These are phyloP conservation scores for Gastrodia elata DNA, from an alignment of 106 monocot genomes.

Conservation along the genomic window DNA sequence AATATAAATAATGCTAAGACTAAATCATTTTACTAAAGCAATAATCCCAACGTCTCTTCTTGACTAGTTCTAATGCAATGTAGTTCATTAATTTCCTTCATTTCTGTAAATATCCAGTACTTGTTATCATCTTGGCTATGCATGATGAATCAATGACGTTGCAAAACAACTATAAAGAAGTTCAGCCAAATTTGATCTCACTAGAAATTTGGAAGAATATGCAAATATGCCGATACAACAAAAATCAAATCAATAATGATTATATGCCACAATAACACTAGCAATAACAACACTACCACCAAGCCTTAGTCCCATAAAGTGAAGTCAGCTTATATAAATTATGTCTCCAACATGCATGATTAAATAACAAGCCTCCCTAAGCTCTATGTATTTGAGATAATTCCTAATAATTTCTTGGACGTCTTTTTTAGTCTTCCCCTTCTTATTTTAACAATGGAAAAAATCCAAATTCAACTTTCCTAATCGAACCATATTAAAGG, in stretches of 20 bases:
- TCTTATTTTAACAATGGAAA: too few species aligned
- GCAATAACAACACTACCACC: too few species aligned
- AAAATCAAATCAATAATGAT: background rate
- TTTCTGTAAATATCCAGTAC: background rate
- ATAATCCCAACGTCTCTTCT: background rate
- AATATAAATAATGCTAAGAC: background rate
- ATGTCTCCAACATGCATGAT: too few species aligned
- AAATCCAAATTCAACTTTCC: too few species aligned
- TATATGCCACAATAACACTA: background rate
- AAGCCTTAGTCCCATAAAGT: too few species aligned
- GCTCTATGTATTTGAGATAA: too few species aligned
- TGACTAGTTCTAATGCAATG: background rate
- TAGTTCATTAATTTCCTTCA: conserved; percentile 1
- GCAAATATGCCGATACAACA: background rate
- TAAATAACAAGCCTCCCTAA: too few species aligned
- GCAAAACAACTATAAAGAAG: background rate
- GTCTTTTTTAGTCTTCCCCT: too few species aligned
- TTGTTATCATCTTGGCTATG: background rate
- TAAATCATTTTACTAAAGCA: background rate
- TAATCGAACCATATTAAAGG: too few species aligned
- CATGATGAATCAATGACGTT: background rate
- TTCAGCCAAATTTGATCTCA: background rate
- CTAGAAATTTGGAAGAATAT: background rate
- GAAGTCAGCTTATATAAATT: too few species aligned
- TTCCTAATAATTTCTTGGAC: too few species aligned